Base-by-base conservation (phyloP, 805 yeast genomes). In the Dipodascopsis uninucleata region DNA sequence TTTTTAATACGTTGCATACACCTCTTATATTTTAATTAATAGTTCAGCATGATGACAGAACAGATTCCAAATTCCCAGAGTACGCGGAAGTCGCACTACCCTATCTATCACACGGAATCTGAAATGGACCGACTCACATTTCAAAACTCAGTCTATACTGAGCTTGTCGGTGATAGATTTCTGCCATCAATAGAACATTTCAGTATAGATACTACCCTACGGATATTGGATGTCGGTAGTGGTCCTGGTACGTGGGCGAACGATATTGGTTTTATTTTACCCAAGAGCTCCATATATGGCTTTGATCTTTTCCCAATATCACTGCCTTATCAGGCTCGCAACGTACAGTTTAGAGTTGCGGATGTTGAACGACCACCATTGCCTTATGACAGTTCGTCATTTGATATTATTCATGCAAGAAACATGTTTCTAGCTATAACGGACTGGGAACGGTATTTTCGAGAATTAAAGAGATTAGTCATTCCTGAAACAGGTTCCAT, bases 211-310 rank as follows among this genome's bases (percentile, higher is more conserved):
- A 23, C 28, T 9, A 24, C 14, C 28, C 32, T 46, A 35, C 17
- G 9, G 21, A 33, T 46, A 28, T 43, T 46, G 10, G 50, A 46
- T 34, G 36, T 42, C 36, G 45, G 46, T 26, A 32, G 39, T 23
- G 46, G 46, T 20, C 33, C 50, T 33, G 50, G 50, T 20, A 26
- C 28, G 4, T 46, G 50, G 50, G 46, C 46, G 6, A 39, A 26
- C 39, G 50, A 46, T 28, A n/a, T 46, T 18, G 50, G 41, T 9
- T 41, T 41, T 31, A 40, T 42, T 16, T 36, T 46, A 16, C 50
- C 50, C 21, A 29, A 32, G n/a, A 26, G 40, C 7, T 20, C 25
- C 8, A 40, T 46, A 20, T 34, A 22, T 16, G 50, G 43, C 24
- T 46, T 46, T 28, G 50, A 46, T 33, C 26, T 46, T 8, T 17